Percentiles rank a stretch among this genome's conserved stretches.
Conservation (phyloP, 352 stramenopile genomes). For the Globisporangium camurandrum region DNA sequence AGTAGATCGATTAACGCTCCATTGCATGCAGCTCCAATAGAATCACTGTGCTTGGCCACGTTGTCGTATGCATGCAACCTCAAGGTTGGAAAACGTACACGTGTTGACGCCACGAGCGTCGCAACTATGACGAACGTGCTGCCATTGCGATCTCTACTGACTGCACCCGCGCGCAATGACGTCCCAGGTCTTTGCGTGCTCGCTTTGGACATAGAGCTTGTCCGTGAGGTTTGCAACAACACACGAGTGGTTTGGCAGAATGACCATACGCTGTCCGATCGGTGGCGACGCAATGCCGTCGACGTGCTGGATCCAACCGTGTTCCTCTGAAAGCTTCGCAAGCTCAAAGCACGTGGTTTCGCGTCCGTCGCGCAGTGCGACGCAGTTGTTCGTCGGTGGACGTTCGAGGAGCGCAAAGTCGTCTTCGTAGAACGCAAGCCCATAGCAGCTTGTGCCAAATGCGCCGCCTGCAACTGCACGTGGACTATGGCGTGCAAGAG, state of each 20-base stretch:
- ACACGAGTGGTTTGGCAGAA: constrained; percentile 64
- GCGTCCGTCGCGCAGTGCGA: constrained; percentile 21
- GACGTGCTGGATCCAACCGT: constrained; percentile 56
- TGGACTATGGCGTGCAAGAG: constrained; percentile 6
- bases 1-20: too few species aligned
- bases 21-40: too few species aligned
- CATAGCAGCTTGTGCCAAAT: constrained; percentile 52
- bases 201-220: constrained; percentile 45
- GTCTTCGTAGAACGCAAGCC: constrained; percentile 58
- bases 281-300: constrained; percentile 35
- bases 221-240: constrained; percentile 62
- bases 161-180: constrained; percentile 52
- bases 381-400: constrained; percentile 31
- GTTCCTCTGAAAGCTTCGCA: constrained; percentile 67
- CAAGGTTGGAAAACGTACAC: too few species aligned
- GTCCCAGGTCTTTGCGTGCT: constrained; percentile 39
- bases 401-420: constrained; percentile 50
- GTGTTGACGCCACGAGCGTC: too few species aligned
- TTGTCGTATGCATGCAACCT: too few species aligned
- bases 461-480: constrained; percentile 16
- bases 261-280: constrained; percentile 51
- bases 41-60: too few species aligned
- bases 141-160: too few species aligned
- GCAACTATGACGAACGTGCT: too few species aligned
- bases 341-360: constrained; percentile 53